Base-by-base conservation (phyloP, 805 yeast genomes). In the Teunomyces tritomae region DNA sequence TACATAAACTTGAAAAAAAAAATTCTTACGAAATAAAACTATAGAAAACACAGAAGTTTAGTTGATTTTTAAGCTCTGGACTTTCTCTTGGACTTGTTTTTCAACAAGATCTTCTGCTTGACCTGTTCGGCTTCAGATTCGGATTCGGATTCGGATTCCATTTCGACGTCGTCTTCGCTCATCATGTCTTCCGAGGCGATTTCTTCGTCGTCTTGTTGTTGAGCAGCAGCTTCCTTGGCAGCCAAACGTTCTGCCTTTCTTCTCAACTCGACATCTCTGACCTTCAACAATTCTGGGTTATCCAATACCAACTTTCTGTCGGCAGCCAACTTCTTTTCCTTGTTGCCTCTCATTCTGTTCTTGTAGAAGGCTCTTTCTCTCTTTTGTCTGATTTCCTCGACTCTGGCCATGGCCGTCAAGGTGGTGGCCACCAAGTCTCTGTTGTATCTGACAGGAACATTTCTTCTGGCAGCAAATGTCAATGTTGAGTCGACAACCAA, bases 291-390 rank as follows among this genome's bases (percentile, higher is more conserved):
- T 65, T 87, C 96, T 57, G 96, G 96, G 74, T 94, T 82, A 49
- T 81, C 74, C 65, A 85, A 96, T 43, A 94, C 94, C 64, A 94
- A 78, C 72, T 89, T 89, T 74, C 83, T 84, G 73, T 94, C 99
- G 49, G 86, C 77, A 47, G 84, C 89, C 63, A 89, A 77, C 68
- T 87, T 87, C 68, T 83, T 82, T 58, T 87, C 97, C 72, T 84
- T 87, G 76, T 94, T 94, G 55, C 97, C 97, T 72, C 87, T 89
- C 99, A 94, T 94, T 83, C 99, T 87, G 77, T 91, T 90, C 89
- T 91, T 92, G 78, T 89, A 94, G 90, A 94, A 94, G 11, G 98
- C 97, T 66, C 96, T 82, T 73, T 94, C 99, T 77, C 99, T 86
- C 79, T 85, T 90, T 68, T 81, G 85, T 78, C 99, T 85, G 69